A percentile compares a stretch with the other conserved stretches of the same genome.
Evolutionary conservation across 2,329 filamentous ascomycete genomes (phyloP).

Genomic region (Cladosporium phlei): DNA sequence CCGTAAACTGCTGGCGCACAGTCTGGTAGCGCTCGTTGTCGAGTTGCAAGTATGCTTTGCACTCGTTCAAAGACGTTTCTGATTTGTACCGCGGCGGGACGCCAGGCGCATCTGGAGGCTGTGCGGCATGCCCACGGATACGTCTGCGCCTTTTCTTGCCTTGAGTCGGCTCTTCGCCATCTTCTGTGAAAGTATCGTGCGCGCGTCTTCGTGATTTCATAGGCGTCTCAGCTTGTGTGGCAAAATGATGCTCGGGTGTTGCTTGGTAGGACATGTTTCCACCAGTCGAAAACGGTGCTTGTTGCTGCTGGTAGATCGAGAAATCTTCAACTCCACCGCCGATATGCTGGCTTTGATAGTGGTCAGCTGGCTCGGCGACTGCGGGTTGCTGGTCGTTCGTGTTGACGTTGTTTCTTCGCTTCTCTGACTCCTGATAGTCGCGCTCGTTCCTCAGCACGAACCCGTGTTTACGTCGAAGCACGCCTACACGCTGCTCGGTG

Average conservation of each 20-base stretch:
- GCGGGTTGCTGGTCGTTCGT: background rate
- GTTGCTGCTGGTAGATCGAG: background rate
- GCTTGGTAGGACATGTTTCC: background rate
- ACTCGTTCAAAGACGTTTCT: slow-evolving; percentile 76
- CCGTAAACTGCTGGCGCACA: slow-evolving; percentile 62
- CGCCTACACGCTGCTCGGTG: slow-evolving; percentile 45
- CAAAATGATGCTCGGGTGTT: background rate
- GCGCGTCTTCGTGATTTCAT: background rate
- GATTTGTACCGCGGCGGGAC: slow-evolving; percentile 68
- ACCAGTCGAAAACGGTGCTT: background rate
- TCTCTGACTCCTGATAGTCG: slow-evolving; percentile 18
- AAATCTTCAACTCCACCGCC: background rate
- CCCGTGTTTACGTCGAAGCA: slow-evolving; percentile 11
- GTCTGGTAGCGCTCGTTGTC: slow-evolving; percentile 60
- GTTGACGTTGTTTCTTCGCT: background rate
- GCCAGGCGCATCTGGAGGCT: slow-evolving; percentile 63
- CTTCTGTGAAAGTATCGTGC: slow-evolving; percentile 35
- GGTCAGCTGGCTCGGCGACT: background rate
- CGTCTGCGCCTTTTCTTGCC: slow-evolving; percentile 63
- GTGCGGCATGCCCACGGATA: slow-evolving; percentile 62
- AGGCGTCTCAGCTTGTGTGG: background rate
- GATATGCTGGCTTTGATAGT: background rate
- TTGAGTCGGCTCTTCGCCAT: slow-evolving; percentile 56
- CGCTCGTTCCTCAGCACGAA: slow-evolving; percentile 6
- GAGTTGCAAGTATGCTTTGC: slow-evolving; percentile 64